Base-by-base conservation (phyloP, 352 stramenopile genomes). In the Phytophthora lateralis region DNA sequence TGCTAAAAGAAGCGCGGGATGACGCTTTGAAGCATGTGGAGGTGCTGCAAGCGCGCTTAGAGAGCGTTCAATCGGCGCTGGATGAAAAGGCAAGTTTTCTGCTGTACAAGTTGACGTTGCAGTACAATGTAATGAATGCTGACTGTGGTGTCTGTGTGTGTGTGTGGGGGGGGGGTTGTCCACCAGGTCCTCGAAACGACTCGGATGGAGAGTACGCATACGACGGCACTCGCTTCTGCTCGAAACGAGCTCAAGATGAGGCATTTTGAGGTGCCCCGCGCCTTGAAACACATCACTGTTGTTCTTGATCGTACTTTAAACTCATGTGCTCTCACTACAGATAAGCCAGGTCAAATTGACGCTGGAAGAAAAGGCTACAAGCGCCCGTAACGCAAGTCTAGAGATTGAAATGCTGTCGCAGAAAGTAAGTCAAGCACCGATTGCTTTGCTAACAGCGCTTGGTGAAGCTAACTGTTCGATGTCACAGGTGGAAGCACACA, bases 241-340 rank as follows among this genome's bases (percentile, higher is more conserved):
- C 78, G 80, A 26, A 90, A 82, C 44, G 80, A 93, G 24, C 56
- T 93, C 27, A 93, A 91, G 58, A 91, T 93, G 76, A 82, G 78
- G 55, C 79, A 89, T 51, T 93, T 91, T 57, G 85, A 93, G 75
- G 79, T 82, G 35, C n/a, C 7, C 8, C 8, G 9, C 8, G 15
- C 9, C 7, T 32, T 46, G 26, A 55, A 35, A 42, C n/a, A 20
- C 15, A 21, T 12, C 6, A 42, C 2, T 21, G 37, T 21, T 42
- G 4, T 9, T 39, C 34, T 17, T 17, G 14, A 4, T 21, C 21
- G 37, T 20, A 41, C 35, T 2, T 41, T 18, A 21, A 42, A 42
- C 37, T 42, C 7, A 42, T 7, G n/a, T 3, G 0, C 14, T 20
- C 37, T n/a, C n/a, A 42, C 29, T 29, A 5, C 46, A 87, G 79